Percentiles rank a stretch among this genome's conserved stretches.
Conservation (phyloP, 768 basidiomycete genomes). For the Hemileccinum rubropunctum region DNA sequence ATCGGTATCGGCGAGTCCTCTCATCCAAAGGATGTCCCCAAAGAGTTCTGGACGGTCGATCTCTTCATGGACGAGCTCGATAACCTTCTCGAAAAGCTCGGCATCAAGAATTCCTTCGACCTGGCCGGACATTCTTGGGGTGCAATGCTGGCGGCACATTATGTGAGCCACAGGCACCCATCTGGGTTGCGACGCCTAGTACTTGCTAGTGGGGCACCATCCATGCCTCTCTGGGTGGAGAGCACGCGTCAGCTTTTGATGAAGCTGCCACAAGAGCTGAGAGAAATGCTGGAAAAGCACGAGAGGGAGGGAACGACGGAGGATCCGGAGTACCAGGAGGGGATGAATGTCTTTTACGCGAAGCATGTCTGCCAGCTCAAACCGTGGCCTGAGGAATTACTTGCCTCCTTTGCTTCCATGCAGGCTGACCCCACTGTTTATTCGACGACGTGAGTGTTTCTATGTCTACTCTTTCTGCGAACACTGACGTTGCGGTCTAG, state of each 20-base stretch:
- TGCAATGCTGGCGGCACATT: slow-evolving; percentile 47
- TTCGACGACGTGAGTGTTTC: slow-evolving; percentile 34
- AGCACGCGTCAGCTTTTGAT: slow-evolving; percentile 26
- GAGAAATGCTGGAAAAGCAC: slow-evolving; percentile 29
- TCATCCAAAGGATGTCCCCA: slow-evolving; percentile 29
- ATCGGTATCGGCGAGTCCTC: slow-evolving; percentile 46
- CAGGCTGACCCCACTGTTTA: slow-evolving; percentile 33
- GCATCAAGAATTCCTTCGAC: slow-evolving; percentile 39
- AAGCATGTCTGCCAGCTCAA: slow-evolving; percentile 35
- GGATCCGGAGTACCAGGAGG: slow-evolving; percentile 33
- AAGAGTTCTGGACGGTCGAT: slow-evolving; percentile 42
- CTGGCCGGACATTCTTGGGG: slow-evolving; percentile 60
- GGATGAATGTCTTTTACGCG: slow-evolving; percentile 26
- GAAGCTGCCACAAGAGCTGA: slow-evolving; percentile 26
- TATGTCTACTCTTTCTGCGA: background rate
- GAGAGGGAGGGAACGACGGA: slow-evolving; percentile 34
- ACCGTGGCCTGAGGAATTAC: slow-evolving; percentile 35
- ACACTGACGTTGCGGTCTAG: slow-evolving; percentile 3
- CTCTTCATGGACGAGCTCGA: slow-evolving; percentile 55
- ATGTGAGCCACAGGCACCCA: slow-evolving; percentile 38
- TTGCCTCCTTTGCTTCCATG: slow-evolving; percentile 22
- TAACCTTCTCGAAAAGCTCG: slow-evolving; percentile 44
- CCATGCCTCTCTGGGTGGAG: slow-evolving; percentile 26
- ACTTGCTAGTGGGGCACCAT: slow-evolving; percentile 33
- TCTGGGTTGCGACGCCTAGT: slow-evolving; percentile 36